Evolutionary conservation across 2,329 filamentous ascomycete species (phyloP), one percentile per base, ranked within the genome.

Genomic region (Metarhizium humberi): DNA sequence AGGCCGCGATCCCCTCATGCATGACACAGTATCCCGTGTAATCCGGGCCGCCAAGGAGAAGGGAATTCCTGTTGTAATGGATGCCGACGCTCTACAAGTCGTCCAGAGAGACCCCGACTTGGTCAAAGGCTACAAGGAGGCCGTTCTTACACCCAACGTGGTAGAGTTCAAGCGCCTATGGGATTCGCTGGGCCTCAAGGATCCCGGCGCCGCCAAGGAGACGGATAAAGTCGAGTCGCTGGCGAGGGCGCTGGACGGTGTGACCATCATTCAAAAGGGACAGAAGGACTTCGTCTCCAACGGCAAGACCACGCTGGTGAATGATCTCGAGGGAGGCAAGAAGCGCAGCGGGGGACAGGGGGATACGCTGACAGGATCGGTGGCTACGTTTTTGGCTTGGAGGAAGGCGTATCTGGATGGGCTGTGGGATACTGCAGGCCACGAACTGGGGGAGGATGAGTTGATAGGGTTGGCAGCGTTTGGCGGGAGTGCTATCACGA

Each of bases 291-390:
- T 87, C 60, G 89, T 99, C 57, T 90, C 86, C 3, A 88, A 96
- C 63, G 90, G 92, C 13, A 75, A 80, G 56, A 78, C 78, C 54
- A 95, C 88, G n/a, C 72, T 92, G 30, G 75, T 87, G 0, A 88
- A 86, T 30, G 91, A 96, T 62, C 73, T 92, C 3, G 73, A 83
- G 64, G 94, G 94, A 8, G 92, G 92, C 1, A 72, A 84, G 69
- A 99, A 99, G 81, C 79, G 94, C 60, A 92, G 89, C 56, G 94
- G 92, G 50, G 94, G 94, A 0, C 94, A 99, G 73, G 94, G 94
- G 2, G 94, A 99, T 72, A 97, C 94, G 4, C 75, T 99, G 61
- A 97, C 94, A 0, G 94, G 94, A 1, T 85, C 85, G 38, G 75
- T 99, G 60, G 94, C 88, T 1, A 97, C 94, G 3, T 84, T 99